Conservation (phyloP, 2,329 filamentous ascomycete genomes). For the Bipolaris oryzae region DNA sequence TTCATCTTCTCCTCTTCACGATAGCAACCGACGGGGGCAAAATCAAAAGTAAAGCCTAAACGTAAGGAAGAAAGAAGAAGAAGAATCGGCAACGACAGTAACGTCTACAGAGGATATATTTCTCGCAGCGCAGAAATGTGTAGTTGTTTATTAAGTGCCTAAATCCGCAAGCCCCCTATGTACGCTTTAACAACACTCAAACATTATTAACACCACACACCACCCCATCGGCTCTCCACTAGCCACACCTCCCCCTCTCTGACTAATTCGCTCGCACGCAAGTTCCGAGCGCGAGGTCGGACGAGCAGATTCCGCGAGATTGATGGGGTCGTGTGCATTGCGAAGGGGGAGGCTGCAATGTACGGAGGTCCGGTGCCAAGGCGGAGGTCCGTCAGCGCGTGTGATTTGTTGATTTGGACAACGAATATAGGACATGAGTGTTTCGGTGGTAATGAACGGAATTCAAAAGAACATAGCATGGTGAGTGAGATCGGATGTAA, state of each 20-base stretch:
- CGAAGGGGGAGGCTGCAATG: neutral
- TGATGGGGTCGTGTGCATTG: neutral
- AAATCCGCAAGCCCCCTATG: too few relatives aligned
- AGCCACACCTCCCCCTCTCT: neutral
- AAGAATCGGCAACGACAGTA: neutral
- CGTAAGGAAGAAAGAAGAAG: too few relatives aligned
- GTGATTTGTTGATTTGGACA: neutral
- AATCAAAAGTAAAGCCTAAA: too few relatives aligned
- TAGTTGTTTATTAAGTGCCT: too few relatives aligned
- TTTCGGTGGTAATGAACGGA: too few relatives aligned
- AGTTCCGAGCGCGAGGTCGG: too few relatives aligned
- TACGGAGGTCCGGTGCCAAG: constrained; percentile 2
- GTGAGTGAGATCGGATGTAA: too few relatives aligned
- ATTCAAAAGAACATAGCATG: too few relatives aligned
- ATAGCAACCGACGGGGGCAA: neutral
- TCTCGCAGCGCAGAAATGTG: too few relatives aligned
- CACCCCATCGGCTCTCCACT: neutral
- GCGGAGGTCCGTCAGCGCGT: neutral
- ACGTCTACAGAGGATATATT: too few relatives aligned
- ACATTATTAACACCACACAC: too few relatives aligned
- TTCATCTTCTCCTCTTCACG: neutral
- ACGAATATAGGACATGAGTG: neutral
- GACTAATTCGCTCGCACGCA: neutral
- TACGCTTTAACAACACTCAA: too few relatives aligned
- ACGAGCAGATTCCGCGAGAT: neutral